Conservation (phyloP, 768 basidiomycete genomes). For the Leccinum pellstonianum region DNA sequence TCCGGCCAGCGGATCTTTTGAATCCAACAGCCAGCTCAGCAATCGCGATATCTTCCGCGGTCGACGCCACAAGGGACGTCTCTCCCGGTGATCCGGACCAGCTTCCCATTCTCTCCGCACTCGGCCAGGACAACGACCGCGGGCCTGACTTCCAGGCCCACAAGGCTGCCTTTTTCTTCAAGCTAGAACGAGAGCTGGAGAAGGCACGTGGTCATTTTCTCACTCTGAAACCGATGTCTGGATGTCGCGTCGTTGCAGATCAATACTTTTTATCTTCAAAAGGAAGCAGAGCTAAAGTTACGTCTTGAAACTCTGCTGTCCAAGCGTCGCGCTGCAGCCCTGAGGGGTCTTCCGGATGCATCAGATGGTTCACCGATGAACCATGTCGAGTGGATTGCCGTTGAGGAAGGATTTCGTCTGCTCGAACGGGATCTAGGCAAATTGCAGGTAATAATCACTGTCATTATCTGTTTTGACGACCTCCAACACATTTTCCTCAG, state of each 20-base stretch:
- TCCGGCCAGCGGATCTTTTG: slow-evolving; percentile 63
- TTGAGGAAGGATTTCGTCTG: slow-evolving; percentile 93
- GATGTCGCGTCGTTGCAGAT: slow-evolving; percentile 56
- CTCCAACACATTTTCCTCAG: slow-evolving; percentile 40
- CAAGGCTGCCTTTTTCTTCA: slow-evolving; percentile 98
- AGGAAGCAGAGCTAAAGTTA: slow-evolving; percentile 90
- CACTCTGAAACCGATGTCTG: slow-evolving; percentile 4
- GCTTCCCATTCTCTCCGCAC: slow-evolving; percentile 59
- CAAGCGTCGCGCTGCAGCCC: slow-evolving; percentile 83
- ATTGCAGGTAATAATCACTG: slow-evolving; percentile 65
- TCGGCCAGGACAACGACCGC: slow-evolving; percentile 66
- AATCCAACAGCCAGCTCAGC: slow-evolving; percentile 34
- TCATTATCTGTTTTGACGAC: slow-evolving; percentile 9
- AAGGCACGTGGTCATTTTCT: slow-evolving; percentile 56
- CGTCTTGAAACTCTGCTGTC: slow-evolving; percentile 91
- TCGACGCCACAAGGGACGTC: slow-evolving; percentile 14
- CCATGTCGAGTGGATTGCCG: slow-evolving; percentile 91
- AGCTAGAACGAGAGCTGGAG: slow-evolving; percentile 94
- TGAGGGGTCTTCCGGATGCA: slow-evolving; percentile 67
- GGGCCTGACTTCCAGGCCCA: slow-evolving; percentile 90
- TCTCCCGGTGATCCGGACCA: slow-evolving; percentile 42
- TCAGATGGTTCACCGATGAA: slow-evolving; percentile 52
- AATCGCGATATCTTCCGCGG: slow-evolving; percentile 28
- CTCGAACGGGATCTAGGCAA: slow-evolving; percentile 94
- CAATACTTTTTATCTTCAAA: slow-evolving; percentile 96